A percentile compares a stretch with the other conserved stretches of the same genome.
Evolutionary conservation across 1,284 basidiomycete species (phyloP).

Genomic region (Exobasidium rhododendri): DNA sequence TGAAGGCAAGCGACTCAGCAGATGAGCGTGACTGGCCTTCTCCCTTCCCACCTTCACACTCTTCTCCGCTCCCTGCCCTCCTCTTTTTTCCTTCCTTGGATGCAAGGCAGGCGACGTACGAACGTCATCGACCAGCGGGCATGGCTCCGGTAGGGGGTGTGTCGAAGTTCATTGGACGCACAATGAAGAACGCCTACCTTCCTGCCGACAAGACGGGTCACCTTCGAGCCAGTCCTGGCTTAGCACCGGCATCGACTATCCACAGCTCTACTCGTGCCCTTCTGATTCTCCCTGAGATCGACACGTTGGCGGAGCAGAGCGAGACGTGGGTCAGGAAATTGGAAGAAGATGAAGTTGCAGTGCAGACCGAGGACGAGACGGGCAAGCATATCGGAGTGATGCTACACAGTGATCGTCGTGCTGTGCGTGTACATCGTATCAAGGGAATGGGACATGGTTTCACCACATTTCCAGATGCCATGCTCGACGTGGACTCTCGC

Average conservation of each 20-base stretch:
- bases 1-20: background rate
- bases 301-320: constrained; percentile 35
- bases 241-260: constrained; percentile 25
- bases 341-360: constrained; percentile 3
- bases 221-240: constrained; percentile 34
- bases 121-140: constrained; percentile 26
- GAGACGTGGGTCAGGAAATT: constrained; percentile 27
- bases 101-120: constrained; percentile 29
- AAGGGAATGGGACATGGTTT: constrained; percentile 8
- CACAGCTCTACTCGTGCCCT: constrained; percentile 28
- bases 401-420: background rate
- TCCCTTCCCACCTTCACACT: constrained; percentile 6
- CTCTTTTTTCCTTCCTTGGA: constrained; percentile 43
- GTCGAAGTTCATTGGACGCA: constrained; percentile 26
- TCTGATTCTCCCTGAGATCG: constrained; percentile 34
- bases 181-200: constrained; percentile 33
- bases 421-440: constrained; percentile 11
- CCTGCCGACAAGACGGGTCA: constrained; percentile 23
- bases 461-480: constrained; percentile 9
- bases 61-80: constrained; percentile 21
- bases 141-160: constrained; percentile 25
- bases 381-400: background rate
- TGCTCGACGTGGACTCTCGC: background rate
- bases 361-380: background rate
- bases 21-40: constrained; percentile 16